phyloP scores from a whole-genome alignment of 2,329 filamentous ascomycete species.

The Alternaria alternata region DNA sequence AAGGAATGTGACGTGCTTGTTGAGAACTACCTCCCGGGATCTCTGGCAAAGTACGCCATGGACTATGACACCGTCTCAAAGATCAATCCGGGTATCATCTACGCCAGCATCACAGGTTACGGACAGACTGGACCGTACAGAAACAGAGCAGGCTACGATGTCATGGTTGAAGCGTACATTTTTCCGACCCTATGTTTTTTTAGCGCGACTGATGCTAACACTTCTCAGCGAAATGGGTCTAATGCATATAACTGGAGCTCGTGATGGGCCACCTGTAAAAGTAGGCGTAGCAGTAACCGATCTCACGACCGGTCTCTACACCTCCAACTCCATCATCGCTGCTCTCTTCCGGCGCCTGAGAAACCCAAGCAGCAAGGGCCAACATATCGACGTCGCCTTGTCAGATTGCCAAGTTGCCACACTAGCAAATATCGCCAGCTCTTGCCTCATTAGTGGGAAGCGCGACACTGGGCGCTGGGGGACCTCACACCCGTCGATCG shows the following conservation, averaged over 20 bases:
- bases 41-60: slow-evolving; percentile 87
- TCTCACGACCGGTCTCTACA: slow-evolving; percentile 92
- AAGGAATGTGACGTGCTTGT: slow-evolving; percentile 90
- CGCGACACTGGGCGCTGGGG: slow-evolving; percentile 92
- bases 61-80: slow-evolving; percentile 82
- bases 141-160: slow-evolving; percentile 90
- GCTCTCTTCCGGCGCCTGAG: slow-evolving; percentile 76
- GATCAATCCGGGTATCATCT: slow-evolving; percentile 88
- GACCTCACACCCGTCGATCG: slow-evolving; percentile 97
- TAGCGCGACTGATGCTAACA: slow-evolving; percentile 19
- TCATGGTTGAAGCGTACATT: slow-evolving; percentile 89
- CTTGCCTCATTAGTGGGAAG: slow-evolving; percentile 85
- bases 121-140: slow-evolving; percentile 94
- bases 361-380: slow-evolving; percentile 76
- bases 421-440: slow-evolving; percentile 93
- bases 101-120: slow-evolving; percentile 96
- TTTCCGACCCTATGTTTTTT: neutral
- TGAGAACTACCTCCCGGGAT: slow-evolving; percentile 94
- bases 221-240: slow-evolving; percentile 78
- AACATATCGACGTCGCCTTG: slow-evolving; percentile 90
- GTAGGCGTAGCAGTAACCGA: slow-evolving; percentile 98
- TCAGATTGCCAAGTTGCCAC: slow-evolving; percentile 97
- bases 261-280: slow-evolving; percentile 92
- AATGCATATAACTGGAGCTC: slow-evolving; percentile 95
- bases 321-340: slow-evolving; percentile 94